Evolutionary conservation across 2,329 filamentous ascomycete species (phyloP), one percentile per base, ranked within the genome.

Genomic region (Orbilia blumenaviensis): DNA sequence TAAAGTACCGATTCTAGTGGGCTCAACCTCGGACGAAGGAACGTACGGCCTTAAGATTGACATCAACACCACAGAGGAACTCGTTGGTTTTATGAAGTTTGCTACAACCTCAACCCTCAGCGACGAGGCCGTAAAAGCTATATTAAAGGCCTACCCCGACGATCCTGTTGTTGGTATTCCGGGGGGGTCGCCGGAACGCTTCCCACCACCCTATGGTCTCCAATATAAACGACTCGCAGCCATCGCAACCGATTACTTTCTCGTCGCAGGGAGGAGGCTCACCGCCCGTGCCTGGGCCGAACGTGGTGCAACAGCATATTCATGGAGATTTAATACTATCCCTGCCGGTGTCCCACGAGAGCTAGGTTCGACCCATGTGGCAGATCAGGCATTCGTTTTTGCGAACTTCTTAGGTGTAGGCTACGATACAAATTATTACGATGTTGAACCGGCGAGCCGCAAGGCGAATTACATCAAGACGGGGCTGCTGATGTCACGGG

Each of bases 21-120:
- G 90, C 4, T 86, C 86, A 38, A 91, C 91, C 81, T 86, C 86
- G 0, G 90, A 92, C 79, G 90, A 92, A 80, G 90, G 89, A 3
- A 68, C 63, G 6, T 75, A 68, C 23, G n/a, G 12, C 16, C 9
- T 34, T 56, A 3, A 48, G 56, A 1, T 12, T 18, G 71, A 56
- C 7, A 18, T 60, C 1, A 46, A 75, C 36, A 68, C 71, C 9
- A 62, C 63, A 18, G 62, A 64, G 18, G 56, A 62, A 10, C 25
- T 75, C 8, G 32, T 42, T 4, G 38, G 27, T 14, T 54, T 56
- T 14, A 16, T 75, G 7, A 56, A 60, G 10, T 14, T n/a, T 1
- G 25, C 29, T 2, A 63, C 63, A 10, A 58, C 38, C 8, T 8
- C 38, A 14, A 29, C 44, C 9, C 32, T 67, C 2, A 44, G 32